These are phyloP conservation scores for Fennellomyces sp. DNA, from an alignment of 371 early-diverging fungal species.

Conservation along the genomic window DNA sequence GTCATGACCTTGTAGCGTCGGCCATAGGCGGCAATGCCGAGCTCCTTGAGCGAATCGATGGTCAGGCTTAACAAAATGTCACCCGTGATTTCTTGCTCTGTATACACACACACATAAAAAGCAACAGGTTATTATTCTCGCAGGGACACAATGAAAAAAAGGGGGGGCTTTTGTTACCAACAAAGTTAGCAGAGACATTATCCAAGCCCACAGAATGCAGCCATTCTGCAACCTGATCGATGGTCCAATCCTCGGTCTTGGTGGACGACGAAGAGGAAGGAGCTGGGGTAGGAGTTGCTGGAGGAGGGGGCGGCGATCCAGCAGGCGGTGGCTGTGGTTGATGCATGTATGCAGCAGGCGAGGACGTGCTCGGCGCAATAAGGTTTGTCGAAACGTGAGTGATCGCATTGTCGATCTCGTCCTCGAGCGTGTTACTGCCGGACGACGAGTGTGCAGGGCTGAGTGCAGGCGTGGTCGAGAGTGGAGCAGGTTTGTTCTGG, in stretches of 20 bases:
- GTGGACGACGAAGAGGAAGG: background rate
- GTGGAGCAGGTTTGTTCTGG: conserved; percentile 14
- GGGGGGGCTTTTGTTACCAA: conserved; percentile 44
- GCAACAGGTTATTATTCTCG: background rate
- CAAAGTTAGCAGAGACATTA: conserved; percentile 53
- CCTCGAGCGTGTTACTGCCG: conserved; percentile 15
- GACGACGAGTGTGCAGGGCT: conserved; percentile 9
- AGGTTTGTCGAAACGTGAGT: conserved; percentile 9
- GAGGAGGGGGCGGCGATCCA: conserved; percentile 10
- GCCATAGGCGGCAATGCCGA: conserved; percentile 69
- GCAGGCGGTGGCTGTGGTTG: conserved; percentile 14
- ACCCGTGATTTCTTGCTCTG: conserved; percentile 74
- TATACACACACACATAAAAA: background rate
- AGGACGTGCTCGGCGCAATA: conserved; percentile 1
- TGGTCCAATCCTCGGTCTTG: conserved; percentile 53
- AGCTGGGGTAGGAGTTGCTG: background rate
- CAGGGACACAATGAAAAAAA: background rate
- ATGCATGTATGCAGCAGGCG: conserved; percentile 1
- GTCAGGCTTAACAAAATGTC: conserved; percentile 66
- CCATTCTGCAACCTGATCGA: conserved; percentile 66
- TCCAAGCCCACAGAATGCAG: conserved; percentile 59
- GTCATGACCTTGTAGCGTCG: conserved; percentile 70
- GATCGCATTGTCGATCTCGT: conserved; percentile 21
- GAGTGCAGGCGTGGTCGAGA: conserved; percentile 8
- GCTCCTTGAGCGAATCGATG: conserved; percentile 67